Conservation (phyloP, 192 early-diverging fungal species). For the Backusella tarrabulga region DNA sequence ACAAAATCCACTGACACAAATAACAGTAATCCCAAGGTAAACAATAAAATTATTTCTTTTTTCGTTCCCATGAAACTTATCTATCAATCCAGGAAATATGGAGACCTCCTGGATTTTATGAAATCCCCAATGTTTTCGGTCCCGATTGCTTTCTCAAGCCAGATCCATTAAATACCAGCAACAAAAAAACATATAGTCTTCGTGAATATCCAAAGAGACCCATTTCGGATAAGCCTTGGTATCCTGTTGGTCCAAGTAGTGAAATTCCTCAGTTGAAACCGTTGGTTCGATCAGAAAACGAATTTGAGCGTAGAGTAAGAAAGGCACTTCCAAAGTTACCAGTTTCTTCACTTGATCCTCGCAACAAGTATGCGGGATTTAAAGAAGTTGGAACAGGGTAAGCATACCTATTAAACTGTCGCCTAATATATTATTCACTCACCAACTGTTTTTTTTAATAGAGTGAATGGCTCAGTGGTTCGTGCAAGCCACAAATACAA, state of each 20-base stretch:
- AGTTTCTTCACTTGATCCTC: conserved; percentile 26
- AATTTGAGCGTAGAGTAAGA: conserved; percentile 30
- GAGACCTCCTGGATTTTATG: conserved; percentile 28
- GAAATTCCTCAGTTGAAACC: conserved; percentile 32
- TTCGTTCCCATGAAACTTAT: neutral
- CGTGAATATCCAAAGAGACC: conserved; percentile 9
- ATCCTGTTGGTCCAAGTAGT: conserved; percentile 24
- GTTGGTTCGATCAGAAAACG: conserved; percentile 29
- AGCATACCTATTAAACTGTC: neutral
- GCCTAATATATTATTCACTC: neutral
- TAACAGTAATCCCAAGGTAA: conserved; percentile 8
- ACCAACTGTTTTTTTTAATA: neutral
- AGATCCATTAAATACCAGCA: conserved; percentile 8
- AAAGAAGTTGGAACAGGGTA: conserved; percentile 29
- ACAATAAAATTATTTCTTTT: neutral
- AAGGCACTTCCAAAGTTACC: conserved; percentile 26
- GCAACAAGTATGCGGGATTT: conserved; percentile 20
- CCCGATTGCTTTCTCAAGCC: conserved; percentile 32
- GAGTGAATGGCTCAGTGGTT: conserved; percentile 37
- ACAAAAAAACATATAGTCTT: conserved; percentile 4
- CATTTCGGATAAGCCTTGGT: conserved; percentile 30
- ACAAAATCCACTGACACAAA: conserved; percentile 4
- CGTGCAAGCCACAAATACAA: conserved; percentile 28
- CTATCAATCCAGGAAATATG: conserved; percentile 19
- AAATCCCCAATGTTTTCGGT: conserved; percentile 27